Base-by-base conservation (phyloP, 2,329 filamentous ascomycete species). In the Fusarium pseudoanthophilum region DNA sequence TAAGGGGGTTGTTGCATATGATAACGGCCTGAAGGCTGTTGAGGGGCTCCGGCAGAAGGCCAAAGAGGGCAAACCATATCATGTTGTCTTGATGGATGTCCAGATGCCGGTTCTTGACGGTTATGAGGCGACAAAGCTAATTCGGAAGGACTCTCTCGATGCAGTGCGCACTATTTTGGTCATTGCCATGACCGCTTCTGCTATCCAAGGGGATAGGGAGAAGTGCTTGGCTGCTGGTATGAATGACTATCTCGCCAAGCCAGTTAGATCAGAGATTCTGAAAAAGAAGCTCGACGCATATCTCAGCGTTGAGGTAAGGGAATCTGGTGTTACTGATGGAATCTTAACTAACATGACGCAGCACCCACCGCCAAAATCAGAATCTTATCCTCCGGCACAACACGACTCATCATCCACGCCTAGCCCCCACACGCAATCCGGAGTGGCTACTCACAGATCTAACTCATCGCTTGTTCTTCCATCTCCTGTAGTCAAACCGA, bases 221-320 rank as follows among this genome's bases (percentile, higher is more conserved):
- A 98, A 97, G 83, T 98, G 95, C 76, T 85, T 98, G n/a, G 94
- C 95, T 56, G 94, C 94, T 3, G 95, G 95, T 49, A 98, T 98
- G 95, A 97, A 98, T 81, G 96, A 98, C 78, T 98, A 98, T 78
- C 89, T 98, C 2, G 95, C 95, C 21, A 98, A 98, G 80, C 95
- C 95, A 2, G 95, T 98, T n/a, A 89, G 95, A 69, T 94, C 93
- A 8, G 93, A 95, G 52, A 91, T 97, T 45, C 85, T 98, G 60
- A 96, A 94, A 83, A 91, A 91, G 78, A 95, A 98, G 84, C 84
- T 98, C 67, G 88, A 90, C 48, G 85, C 85, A 5, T 90, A 90
- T 74, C 84, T 88, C 32, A 83, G 81, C 43, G 80, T 79, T 46
- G 79, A 82, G 53, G 81, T 84, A 74, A 65, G 72, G 60, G 42